Percentiles rank a stretch among this genome's conserved stretches.
These are phyloP conservation scores for Penicillium canescens DNA, from an alignment of 495 filamentous ascomycete species.

Conservation along the genomic window DNA sequence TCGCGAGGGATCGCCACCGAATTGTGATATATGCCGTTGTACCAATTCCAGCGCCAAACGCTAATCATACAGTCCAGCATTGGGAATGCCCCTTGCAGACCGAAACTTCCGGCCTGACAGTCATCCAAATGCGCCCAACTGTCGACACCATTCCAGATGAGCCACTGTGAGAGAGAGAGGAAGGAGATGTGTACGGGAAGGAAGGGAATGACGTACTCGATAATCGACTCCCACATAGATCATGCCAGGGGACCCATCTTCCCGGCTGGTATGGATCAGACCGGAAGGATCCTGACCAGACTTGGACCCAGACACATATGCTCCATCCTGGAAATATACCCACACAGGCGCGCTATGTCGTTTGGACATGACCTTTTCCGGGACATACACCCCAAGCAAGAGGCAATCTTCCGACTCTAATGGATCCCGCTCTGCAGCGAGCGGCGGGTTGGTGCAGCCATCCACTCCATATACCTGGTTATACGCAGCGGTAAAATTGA, in stretches of 20 bases:
- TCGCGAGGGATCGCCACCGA: conserved; percentile 43
- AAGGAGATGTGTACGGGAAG: conserved; percentile 5
- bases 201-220: no score
- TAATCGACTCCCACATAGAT: no score
- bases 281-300: no score
- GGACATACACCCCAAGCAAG: conserved; percentile 66
- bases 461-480: no score
- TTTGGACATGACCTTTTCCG: conserved; percentile 20
- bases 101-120: conserved; percentile 2
- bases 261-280: no score
- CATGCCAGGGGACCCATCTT: no score
- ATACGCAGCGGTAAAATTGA: no score
- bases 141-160: neutral
- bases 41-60: conserved; percentile 62
- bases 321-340: neutral
- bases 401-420: conserved; percentile 62
- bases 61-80: conserved; percentile 60
- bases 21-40: conserved; percentile 35
- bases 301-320: no score
- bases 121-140: conserved; percentile 18
- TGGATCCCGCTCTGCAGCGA: no score
- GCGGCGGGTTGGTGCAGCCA: no score
- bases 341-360: neutral
- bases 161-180: conserved; percentile 9
- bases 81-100: conserved; percentile 16